phyloP scores from a whole-genome alignment of 1,284 basidiomycete species.

The Stereum hirsutum region DNA sequence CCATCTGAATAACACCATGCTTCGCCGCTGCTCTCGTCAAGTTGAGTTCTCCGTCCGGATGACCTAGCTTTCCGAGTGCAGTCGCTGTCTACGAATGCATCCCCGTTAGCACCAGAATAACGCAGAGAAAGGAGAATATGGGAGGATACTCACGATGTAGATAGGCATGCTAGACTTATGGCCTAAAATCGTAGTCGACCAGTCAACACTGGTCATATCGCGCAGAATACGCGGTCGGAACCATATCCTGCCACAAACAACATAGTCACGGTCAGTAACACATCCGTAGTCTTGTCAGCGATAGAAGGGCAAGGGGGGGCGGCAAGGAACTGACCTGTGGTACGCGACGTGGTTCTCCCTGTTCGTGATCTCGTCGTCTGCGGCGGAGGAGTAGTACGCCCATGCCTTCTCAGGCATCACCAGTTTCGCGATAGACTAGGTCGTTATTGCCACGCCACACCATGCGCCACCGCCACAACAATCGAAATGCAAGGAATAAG shows the following conservation, averaged over 20 bases:
- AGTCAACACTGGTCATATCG: slow-evolving; percentile 79
- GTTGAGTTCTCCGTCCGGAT: slow-evolving; percentile 87
- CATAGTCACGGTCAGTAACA: not conserved
- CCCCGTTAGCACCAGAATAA: slow-evolving; percentile 1
- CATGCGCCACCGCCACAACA: not conserved
- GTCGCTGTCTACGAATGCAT: slow-evolving; percentile 63
- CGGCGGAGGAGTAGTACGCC: slow-evolving; percentile 85
- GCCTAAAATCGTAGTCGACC: slow-evolving; percentile 73
- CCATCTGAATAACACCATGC: slow-evolving; percentile 85
- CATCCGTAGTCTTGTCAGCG: no score
- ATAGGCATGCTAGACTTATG: slow-evolving; percentile 69
- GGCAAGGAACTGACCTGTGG: slow-evolving; percentile 44
- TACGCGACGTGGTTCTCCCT: slow-evolving; percentile 87
- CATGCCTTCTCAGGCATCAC: slow-evolving; percentile 77
- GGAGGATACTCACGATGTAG: slow-evolving; percentile 41
- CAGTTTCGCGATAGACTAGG: slow-evolving; percentile 58
- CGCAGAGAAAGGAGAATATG: not conserved
- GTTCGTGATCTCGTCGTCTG: slow-evolving; percentile 84
- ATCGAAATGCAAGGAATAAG: not conserved
- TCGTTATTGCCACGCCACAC: not conserved
- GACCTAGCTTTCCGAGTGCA: slow-evolving; percentile 85
- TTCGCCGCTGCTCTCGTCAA: slow-evolving; percentile 80
- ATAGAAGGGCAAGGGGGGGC: no score
- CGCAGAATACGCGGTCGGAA: slow-evolving; percentile 86
- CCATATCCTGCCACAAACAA: slow-evolving; percentile 60